A percentile compares a stretch with the other conserved stretches of the same genome.
Conservation (phyloP, 2,329 filamentous ascomycete genomes). For the Botrytis byssoidea region DNA sequence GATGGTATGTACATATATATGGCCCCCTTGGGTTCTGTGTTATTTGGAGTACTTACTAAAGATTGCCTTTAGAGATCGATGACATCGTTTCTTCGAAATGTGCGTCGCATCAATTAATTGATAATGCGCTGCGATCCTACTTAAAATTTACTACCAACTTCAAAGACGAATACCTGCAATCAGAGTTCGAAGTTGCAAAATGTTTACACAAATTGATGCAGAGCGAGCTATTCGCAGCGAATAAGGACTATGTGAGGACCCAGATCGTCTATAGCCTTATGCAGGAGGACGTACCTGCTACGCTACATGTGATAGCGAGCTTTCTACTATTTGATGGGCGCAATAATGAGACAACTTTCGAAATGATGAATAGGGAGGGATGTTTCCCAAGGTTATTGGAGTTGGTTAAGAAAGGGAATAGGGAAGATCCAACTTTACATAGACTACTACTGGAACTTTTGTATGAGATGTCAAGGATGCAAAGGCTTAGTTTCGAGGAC, state of each 20-base stretch:
- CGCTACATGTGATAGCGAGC: constrained; percentile 78
- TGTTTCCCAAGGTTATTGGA: constrained; percentile 83
- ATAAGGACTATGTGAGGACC: constrained; percentile 83
- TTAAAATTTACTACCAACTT: constrained; percentile 74
- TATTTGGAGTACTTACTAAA: not conserved
- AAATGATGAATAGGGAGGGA: constrained; percentile 82
- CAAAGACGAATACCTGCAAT: constrained; percentile 71
- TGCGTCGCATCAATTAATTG: constrained; percentile 65
- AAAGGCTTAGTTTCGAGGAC: constrained; percentile 74
- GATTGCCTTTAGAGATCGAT: constrained; percentile 56
- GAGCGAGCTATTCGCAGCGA: constrained; percentile 69
- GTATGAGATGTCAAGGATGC: constrained; percentile 95
- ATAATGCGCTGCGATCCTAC: constrained; percentile 83
- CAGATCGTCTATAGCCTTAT: constrained; percentile 91
- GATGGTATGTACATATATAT: constrained; percentile 56
- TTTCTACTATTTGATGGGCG: constrained; percentile 87
- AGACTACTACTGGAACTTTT: constrained; percentile 80
- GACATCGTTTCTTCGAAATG: constrained; percentile 60
- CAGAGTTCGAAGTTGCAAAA: constrained; percentile 74
- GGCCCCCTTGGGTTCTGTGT: constrained; percentile 1
- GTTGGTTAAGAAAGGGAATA: constrained; percentile 64
- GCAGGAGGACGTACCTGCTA: constrained; percentile 79
- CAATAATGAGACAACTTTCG: constrained; percentile 72
- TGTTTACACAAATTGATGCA: constrained; percentile 79
- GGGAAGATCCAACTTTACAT: constrained; percentile 70